Base-by-base conservation (phyloP, 2,329 filamentous ascomycete genomes). In the Aspergillus pseudoviridinutans region DNA sequence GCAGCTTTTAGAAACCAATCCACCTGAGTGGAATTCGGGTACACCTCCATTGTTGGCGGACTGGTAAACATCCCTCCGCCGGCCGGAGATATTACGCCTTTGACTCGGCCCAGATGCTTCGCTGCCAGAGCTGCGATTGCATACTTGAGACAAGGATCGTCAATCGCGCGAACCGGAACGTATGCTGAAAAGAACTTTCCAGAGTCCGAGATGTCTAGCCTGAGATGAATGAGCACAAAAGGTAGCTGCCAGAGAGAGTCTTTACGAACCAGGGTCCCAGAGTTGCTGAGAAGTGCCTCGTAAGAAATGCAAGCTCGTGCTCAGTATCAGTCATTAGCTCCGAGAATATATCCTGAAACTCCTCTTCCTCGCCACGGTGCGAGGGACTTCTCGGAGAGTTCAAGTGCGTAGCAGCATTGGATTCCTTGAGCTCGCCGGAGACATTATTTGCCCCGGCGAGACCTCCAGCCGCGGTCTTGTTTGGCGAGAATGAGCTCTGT, bases 1-100 rank as follows among this genome's bases (percentile, higher is more conserved):
- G 82, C 81, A 2, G 80, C 82, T 59, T 84, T 84, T 64, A 85
- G 82, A 56, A 79, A 80, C 83, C 84, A 86, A 63, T 86, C 82
- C 4, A 82, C 75, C 24, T 76, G 67, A 24, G 69, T 66, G 0
- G 75, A 68, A 51, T 80, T 79, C 17, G 81, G 60, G 60, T 81
- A 82, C 2, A 77, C 66, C 64, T 85, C 81, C 73, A 82, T 83
- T 2, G 75, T 75, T 12, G 82, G 78, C 55, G 80, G 80, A 14
- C 65, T 68, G 1, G 69, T 69, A 24, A 66, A 67, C 55, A 72
- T 64, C 2, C 65, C 68, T 12, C 63, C 63, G 6, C 55, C 57
- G 2, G 51, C 53, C 6, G 60, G 50, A 22, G 61, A 58, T 27
- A 61, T 72, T 25, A 57, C 60, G 0, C 71, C 72, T 53, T 73